Evolutionary conservation across 805 yeast genomes (phyloP).

Genomic region (Monosporozyma solicola): DNA sequence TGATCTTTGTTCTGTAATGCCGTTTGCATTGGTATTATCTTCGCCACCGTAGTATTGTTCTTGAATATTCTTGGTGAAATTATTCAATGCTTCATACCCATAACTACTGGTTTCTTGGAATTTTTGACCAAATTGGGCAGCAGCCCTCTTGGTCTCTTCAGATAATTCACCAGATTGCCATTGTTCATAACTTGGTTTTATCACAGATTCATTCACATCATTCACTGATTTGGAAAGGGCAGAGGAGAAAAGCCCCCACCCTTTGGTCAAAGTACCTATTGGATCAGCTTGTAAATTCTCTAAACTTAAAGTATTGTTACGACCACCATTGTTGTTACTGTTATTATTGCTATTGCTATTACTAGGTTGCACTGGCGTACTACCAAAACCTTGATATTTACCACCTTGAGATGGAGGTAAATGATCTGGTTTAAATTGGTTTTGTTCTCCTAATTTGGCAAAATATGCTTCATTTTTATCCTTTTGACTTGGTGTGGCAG

Average conservation of each 20-base stretch:
- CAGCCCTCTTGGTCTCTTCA: constrained; percentile 79
- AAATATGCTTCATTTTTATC: constrained; percentile 73
- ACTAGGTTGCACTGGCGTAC: constrained; percentile 40
- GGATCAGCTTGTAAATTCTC: constrained; percentile 78
- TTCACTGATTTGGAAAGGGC: constrained; percentile 74
- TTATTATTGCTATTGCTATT: constrained; percentile 6
- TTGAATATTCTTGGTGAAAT: constrained; percentile 41
- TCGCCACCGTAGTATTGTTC: constrained; percentile 25
- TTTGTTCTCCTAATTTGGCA: constrained; percentile 65
- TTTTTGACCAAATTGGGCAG: constrained; percentile 91
- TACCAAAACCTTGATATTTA: constrained; percentile 85
- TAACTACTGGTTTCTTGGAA: constrained; percentile 80
- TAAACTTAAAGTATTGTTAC: constrained; percentile 40
- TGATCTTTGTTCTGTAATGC: constrained; percentile 10
- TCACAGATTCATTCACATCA: constrained; percentile 81
- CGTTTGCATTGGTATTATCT: constrained; percentile 36
- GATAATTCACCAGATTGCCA: constrained; percentile 65
- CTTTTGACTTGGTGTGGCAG: constrained; percentile 38
- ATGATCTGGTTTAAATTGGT: constrained; percentile 63
- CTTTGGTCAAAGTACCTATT: constrained; percentile 78
- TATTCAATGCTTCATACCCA: constrained; percentile 59
- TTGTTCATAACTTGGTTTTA: constrained; percentile 83
- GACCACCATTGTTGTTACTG: constrained; percentile 8
- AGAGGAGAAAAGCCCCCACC: constrained; percentile 90
- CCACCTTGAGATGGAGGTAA: constrained; percentile 94